Evolutionary conservation across 2,329 filamentous ascomycete genomes (phyloP).

Genomic region (Fusarium verrucosum): DNA sequence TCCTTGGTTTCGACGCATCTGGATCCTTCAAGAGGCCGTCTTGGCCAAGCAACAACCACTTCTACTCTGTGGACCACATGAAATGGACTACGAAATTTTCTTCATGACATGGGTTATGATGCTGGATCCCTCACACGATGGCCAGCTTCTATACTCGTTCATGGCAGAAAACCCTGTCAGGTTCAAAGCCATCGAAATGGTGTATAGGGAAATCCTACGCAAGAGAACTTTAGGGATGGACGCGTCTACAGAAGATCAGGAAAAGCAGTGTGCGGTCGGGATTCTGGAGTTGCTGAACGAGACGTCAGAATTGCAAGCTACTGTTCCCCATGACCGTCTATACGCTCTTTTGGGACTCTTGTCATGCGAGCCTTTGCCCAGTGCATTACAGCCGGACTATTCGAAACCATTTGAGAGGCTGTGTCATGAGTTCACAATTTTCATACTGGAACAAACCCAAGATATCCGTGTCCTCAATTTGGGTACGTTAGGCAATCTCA

Average conservation of each 20-base stretch:
- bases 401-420: background rate
- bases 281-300: background rate
- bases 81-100: constrained; percentile 4
- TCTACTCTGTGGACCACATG: background rate
- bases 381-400: background rate
- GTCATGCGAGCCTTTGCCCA: constrained; percentile 1
- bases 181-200: constrained; percentile 4
- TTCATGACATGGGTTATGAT: constrained; percentile 19
- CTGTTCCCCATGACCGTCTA: constrained; percentile 14
- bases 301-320: constrained; percentile 16
- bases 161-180: background rate
- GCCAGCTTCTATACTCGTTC: constrained; percentile 8
- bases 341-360: constrained; percentile 16
- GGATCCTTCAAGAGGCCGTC: constrained; percentile 26
- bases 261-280: constrained; percentile 6
- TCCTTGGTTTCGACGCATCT: constrained; percentile 20
- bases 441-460: background rate
- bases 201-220: background rate
- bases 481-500: background rate
- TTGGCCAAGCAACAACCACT: background rate
- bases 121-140: constrained; percentile 1
- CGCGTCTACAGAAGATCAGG: fast-evolving
- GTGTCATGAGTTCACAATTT: background rate
- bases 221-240: background rate
- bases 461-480: constrained; percentile 3